Percentiles rank a stretch among this genome's conserved stretches.
phyloP scores from a whole-genome alignment of 1,139 yeast species.

The Saccharomyces pastorianus region DNA sequence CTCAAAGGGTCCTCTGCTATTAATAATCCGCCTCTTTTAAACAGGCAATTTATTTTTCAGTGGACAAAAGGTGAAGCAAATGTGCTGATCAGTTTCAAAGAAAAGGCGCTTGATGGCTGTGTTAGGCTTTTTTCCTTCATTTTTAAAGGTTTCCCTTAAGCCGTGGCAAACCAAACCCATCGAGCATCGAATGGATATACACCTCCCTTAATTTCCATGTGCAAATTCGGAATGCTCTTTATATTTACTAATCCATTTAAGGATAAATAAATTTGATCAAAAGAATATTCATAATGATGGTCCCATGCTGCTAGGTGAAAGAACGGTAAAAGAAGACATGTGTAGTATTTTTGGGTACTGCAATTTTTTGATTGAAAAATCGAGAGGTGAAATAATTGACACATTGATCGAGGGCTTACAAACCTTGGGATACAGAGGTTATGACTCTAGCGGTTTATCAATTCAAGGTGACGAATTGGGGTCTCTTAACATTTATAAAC shows the following conservation, averaged over 20 bases:
- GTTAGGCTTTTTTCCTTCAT: not conserved
- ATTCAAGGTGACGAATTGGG: slow-evolving; percentile 74
- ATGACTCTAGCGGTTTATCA: slow-evolving; percentile 95
- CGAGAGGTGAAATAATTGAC: slow-evolving; percentile 87
- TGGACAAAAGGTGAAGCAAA: too few relatives aligned
- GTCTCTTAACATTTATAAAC: slow-evolving; percentile 63
- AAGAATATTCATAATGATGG: too few relatives aligned
- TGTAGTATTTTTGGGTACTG: slow-evolving; percentile 98
- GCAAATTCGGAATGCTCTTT: too few relatives aligned
- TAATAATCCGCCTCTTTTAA: not conserved
- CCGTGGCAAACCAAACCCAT: not conserved
- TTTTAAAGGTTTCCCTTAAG: not conserved
- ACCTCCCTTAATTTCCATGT: too few relatives aligned
- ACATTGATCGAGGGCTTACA: slow-evolving; percentile 86
- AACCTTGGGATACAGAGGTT: slow-evolving; percentile 93
- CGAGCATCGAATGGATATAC: too few relatives aligned
- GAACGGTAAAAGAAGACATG: slow-evolving; percentile 22
- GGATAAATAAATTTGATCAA: too few relatives aligned
- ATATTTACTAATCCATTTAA: too few relatives aligned
- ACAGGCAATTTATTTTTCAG: too few relatives aligned
- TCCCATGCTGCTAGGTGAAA: too few relatives aligned
- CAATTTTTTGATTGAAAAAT: slow-evolving; percentile 84
- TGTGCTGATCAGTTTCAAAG: not conserved
- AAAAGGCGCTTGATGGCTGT: not conserved
- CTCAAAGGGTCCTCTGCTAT: not conserved